Evolutionary conservation across 192 early-diverging fungal genomes (phyloP).

Genomic region (Coemansia sp.): DNA sequence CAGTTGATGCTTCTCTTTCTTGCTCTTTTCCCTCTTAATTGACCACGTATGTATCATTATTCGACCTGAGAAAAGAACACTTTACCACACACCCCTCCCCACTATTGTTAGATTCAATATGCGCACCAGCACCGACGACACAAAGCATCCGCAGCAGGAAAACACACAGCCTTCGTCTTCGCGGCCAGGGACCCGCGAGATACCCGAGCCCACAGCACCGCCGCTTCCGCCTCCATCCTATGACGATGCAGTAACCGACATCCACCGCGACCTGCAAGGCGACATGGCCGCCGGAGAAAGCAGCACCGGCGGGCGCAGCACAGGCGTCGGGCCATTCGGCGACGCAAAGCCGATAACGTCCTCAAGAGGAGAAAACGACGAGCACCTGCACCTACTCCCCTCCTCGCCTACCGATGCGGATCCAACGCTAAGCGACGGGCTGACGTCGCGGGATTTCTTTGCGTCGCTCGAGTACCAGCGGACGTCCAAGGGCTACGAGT

Average conservation of each 20-base stretch:
- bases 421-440: not conserved
- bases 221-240: slow-evolving; percentile 40
- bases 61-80: not conserved
- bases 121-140: slow-evolving; percentile 5
- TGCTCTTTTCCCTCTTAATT: not conserved
- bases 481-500: slow-evolving; percentile 43
- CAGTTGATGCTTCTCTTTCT: not conserved
- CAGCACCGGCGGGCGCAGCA: not conserved
- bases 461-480: slow-evolving; percentile 43
- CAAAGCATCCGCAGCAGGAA: not conserved
- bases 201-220: slow-evolving; percentile 27
- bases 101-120: not conserved
- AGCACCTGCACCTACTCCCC: slow-evolving; percentile 10
- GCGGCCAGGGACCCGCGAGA: not conserved
- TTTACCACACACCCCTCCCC: too few relatives aligned
- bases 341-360: not conserved
- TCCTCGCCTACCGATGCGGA: not conserved
- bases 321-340: slow-evolving; percentile 17
- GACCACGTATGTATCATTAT: not conserved
- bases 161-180: not conserved
- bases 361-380: not conserved
- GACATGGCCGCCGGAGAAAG: not conserved
- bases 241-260: slow-evolving; percentile 34
- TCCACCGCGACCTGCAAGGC: slow-evolving; percentile 13
- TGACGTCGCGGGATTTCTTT: slow-evolving; percentile 49